Evolutionary conservation across 331 rosid genomes (phyloP).

Genomic region (Erythrophleum ivorense): DNA sequence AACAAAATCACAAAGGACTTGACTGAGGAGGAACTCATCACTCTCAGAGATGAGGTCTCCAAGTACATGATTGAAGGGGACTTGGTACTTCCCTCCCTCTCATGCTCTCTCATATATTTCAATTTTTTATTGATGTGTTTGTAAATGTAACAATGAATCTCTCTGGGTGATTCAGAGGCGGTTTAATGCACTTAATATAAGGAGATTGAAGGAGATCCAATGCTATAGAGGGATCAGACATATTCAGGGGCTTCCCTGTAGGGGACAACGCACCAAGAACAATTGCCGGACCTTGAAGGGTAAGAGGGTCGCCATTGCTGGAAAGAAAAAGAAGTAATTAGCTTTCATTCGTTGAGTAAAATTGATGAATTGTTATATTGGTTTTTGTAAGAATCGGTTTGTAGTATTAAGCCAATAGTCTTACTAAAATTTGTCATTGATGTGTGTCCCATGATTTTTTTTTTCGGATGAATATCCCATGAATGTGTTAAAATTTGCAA

Average conservation of each 20-base stretch:
- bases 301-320: conserved; percentile 87
- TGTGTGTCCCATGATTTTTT: background rate
- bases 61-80: conserved; percentile 94
- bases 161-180: conserved; percentile 64
- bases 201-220: conserved; percentile 93
- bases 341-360: conserved; percentile 11
- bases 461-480: background rate
- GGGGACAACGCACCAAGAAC: conserved; percentile 95
- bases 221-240: conserved; percentile 94
- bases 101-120: background rate
- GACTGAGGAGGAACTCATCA: conserved; percentile 78
- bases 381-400: conserved; percentile 2
- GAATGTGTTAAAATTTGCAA: background rate
- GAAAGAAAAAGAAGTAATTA: conserved; percentile 73
- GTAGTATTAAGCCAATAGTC: background rate
- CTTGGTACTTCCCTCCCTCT: conserved; percentile 53
- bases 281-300: conserved; percentile 98
- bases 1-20: conserved; percentile 90
- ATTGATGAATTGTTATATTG: background rate
- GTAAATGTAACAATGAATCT: conserved; percentile 14
- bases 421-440: background rate
- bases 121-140: background rate
- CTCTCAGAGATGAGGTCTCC: conserved; percentile 80
- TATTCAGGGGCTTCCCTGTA: conserved; percentile 88
- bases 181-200: conserved; percentile 80